Evolutionary conservation across 2,329 filamentous ascomycete species (phyloP).

Genomic region (Epichloe coenophiala): DNA sequence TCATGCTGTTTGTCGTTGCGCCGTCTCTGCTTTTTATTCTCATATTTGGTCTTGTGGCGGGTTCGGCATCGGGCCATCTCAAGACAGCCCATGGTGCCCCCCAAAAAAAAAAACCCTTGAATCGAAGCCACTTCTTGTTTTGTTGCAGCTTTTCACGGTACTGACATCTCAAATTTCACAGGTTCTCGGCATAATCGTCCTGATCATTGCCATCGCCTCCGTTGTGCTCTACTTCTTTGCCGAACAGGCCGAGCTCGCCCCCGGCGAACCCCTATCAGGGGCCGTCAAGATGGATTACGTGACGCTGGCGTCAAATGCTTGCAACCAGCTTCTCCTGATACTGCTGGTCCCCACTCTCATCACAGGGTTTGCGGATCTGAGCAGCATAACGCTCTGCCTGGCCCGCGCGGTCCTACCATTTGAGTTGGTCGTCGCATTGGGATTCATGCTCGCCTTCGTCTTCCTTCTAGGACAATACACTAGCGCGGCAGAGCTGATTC

Average conservation of each 20-base stretch:
- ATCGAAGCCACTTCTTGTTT: no score
- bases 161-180: slow-evolving; percentile 3
- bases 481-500: slow-evolving; percentile 10
- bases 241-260: slow-evolving; percentile 6
- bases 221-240: slow-evolving; percentile 12
- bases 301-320: slow-evolving; percentile 5
- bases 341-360: slow-evolving; percentile 11
- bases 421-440: slow-evolving; percentile 12
- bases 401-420: slow-evolving; percentile 14
- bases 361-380: slow-evolving; percentile 17
- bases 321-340: slow-evolving; percentile 16
- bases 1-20: slow-evolving; percentile 14
- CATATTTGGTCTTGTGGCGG: slow-evolving; percentile 15
- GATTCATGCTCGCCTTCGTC: slow-evolving; percentile 12
- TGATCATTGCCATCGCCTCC: slow-evolving; percentile 13
- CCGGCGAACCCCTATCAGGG: neutral
- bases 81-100: slow-evolving; percentile 14
- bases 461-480: slow-evolving; percentile 13
- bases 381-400: slow-evolving; percentile 14
- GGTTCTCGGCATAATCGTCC: slow-evolving; percentile 16
- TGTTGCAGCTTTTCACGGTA: neutral
- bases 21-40: slow-evolving; percentile 14
- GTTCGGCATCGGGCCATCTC: slow-evolving; percentile 14
- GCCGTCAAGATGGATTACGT: neutral
- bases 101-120: no score